phyloP scores from a whole-genome alignment of 2,329 filamentous ascomycete genomes.

The Ophiostoma pallidulum region DNA sequence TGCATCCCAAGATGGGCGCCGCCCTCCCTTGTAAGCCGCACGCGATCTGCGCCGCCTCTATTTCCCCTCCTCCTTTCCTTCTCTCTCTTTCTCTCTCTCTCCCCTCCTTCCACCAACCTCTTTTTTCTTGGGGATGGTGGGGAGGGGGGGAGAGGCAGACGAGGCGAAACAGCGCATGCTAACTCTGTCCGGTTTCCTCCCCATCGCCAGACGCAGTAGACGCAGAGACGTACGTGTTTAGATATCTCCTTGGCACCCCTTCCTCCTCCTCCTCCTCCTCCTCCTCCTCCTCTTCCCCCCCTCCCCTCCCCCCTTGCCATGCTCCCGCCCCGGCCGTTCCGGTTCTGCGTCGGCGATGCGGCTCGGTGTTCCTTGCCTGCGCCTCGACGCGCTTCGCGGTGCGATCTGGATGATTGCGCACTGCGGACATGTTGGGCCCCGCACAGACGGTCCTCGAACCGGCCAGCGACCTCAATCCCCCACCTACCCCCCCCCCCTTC shows the following conservation, averaged over 20 bases:
- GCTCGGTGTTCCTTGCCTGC: neutral
- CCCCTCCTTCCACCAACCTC: neutral
- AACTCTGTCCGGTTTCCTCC: neutral
- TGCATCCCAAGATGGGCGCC: slow-evolving; percentile 12
- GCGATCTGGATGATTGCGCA: too few species aligned
- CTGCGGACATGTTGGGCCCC: neutral
- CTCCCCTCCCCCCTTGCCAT: neutral
- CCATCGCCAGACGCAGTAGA: slow-evolving; percentile 76
- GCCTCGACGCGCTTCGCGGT: too few species aligned
- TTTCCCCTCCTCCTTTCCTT: neutral
- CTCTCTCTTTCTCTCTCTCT: neutral
- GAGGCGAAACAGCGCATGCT: neutral
- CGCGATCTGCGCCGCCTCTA: neutral
- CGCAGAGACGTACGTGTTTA: slow-evolving; percentile 68
- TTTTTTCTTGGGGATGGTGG: too few species aligned
- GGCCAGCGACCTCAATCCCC: too few species aligned
- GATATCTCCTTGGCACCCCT: neutral
- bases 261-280: neutral
- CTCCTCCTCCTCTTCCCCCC: neutral
- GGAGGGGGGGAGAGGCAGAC: too few species aligned
- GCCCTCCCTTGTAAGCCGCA: slow-evolving; percentile 16
- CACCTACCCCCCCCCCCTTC: too few species aligned
- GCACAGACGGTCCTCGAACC: too few species aligned
- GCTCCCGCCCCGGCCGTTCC: neutral
- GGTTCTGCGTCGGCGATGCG: neutral